These are phyloP conservation scores for Metschnikowia reukaufii DNA, from an alignment of 805 yeast genomes.

Conservation along the genomic window DNA sequence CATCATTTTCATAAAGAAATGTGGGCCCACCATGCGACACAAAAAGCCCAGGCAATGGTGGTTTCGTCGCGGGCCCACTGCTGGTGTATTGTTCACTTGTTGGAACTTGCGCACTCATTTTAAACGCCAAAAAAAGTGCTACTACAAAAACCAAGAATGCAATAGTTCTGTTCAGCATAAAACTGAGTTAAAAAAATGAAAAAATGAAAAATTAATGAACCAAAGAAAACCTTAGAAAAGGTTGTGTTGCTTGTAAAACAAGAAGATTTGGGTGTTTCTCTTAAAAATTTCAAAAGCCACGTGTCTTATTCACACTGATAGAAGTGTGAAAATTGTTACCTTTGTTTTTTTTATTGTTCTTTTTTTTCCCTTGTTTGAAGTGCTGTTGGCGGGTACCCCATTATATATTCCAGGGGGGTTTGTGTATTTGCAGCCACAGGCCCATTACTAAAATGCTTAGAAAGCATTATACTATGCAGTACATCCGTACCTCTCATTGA, in stretches of 20 bases:
- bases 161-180: neutral
- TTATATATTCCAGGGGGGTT: neutral
- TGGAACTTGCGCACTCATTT: slow-evolving; percentile 3
- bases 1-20: slow-evolving; percentile 56
- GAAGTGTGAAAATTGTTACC: too few species aligned
- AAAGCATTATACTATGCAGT: slow-evolving; percentile 2
- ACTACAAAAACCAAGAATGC: neutral
- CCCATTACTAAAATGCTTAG: slow-evolving; percentile 9
- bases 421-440: neutral
- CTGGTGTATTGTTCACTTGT: neutral
- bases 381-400: neutral
- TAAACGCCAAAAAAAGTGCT: slow-evolving; percentile 4
- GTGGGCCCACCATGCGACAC: slow-evolving; percentile 86
- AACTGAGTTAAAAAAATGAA: neutral
- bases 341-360: neutral
- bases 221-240: too few species aligned
- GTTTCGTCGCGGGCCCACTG: slow-evolving; percentile 10
- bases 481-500: slow-evolving; percentile 3
- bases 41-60: slow-evolving; percentile 59
- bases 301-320: too few species aligned
- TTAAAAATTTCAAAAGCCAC: too few species aligned
- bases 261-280: too few species aligned
- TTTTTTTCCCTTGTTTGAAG: neutral
- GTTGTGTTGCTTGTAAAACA: neutral
- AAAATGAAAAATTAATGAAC: neutral